Conservation (phyloP, 768 basidiomycete species). For the Lepiota subincarnata region DNA sequence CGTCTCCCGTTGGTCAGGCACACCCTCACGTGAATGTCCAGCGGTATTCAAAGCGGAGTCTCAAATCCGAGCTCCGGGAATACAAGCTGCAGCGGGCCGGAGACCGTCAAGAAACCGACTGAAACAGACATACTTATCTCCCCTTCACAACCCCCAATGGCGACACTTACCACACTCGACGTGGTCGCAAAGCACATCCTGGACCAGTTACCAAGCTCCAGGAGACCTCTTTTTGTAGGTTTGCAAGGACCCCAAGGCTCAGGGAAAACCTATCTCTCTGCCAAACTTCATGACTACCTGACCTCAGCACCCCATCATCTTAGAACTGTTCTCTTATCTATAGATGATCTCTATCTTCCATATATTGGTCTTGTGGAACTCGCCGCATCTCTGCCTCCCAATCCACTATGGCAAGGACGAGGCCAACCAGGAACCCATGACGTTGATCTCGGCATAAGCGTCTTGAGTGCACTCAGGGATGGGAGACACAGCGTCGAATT, state of each 20-base stretch:
- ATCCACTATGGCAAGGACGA: slow-evolving; percentile 73
- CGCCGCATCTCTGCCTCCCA: slow-evolving; percentile 50
- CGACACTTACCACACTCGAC: slow-evolving; percentile 29
- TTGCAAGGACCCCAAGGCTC: slow-evolving; percentile 94
- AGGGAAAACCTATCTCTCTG: slow-evolving; percentile 82
- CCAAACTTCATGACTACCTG: slow-evolving; percentile 43
- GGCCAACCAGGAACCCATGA: slow-evolving; percentile 95
- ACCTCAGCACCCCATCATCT: slow-evolving; percentile 45
- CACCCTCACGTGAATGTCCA: slow-evolving; percentile 15
- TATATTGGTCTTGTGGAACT: slow-evolving; percentile 57
- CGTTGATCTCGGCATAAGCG: slow-evolving; percentile 51
- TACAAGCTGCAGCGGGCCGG: not conserved
- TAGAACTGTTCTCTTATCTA: slow-evolving; percentile 60
- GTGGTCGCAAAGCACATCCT: slow-evolving; percentile 28
- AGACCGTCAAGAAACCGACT: not conserved
- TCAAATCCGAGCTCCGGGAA: slow-evolving; percentile 12
- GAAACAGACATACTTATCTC: not conserved
- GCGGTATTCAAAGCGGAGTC: slow-evolving; percentile 25
- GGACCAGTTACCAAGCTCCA: slow-evolving; percentile 19
- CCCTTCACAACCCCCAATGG: slow-evolving; percentile 4
- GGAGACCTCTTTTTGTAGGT: slow-evolving; percentile 72
- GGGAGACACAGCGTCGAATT: slow-evolving; percentile 47
- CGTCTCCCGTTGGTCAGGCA: slow-evolving; percentile 12
- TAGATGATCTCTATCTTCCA: slow-evolving; percentile 85
- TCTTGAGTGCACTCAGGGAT: slow-evolving; percentile 47